Evolutionary conservation across 2,329 filamentous ascomycete species (phyloP).

Genomic region (Achaetomium macrosporum): DNA sequence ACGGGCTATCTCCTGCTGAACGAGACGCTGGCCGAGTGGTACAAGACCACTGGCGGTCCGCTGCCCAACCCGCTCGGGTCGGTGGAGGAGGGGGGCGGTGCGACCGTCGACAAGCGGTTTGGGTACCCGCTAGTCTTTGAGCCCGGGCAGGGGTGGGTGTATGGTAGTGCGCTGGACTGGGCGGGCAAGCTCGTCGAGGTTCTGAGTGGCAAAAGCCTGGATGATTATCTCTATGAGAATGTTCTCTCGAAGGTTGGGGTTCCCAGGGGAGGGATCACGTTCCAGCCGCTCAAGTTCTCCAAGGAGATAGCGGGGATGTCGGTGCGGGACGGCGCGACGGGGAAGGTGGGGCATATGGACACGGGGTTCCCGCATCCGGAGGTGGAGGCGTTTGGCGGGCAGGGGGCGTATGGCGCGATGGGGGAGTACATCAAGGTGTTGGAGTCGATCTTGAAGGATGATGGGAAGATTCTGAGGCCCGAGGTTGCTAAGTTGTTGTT

Average conservation of each 20-base stretch:
- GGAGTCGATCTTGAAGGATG: constrained; percentile 23
- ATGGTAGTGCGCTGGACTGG: constrained; percentile 30
- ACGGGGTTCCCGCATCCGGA: constrained; percentile 1
- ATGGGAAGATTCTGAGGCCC: constrained; percentile 19
- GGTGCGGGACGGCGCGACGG: background rate
- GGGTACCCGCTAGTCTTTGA: constrained; percentile 28
- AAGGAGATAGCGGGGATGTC: constrained; percentile 9
- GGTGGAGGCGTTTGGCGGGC: constrained; percentile 25
- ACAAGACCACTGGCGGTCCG: constrained; percentile 30
- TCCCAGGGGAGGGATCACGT: constrained; percentile 16
- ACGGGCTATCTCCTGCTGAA: constrained; percentile 38
- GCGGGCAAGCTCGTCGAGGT: constrained; percentile 25
- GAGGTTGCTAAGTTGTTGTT: constrained; percentile 22
- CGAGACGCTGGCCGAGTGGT: constrained; percentile 37
- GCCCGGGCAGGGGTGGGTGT: constrained; percentile 28
- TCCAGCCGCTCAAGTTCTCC: constrained; percentile 20
- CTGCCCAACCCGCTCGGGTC: constrained; percentile 26
- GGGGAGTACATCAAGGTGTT: constrained; percentile 22
- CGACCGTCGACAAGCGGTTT: constrained; percentile 20
- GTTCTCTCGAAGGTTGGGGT: constrained; percentile 23
- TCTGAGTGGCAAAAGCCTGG: constrained; percentile 21
- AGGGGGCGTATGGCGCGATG: constrained; percentile 23
- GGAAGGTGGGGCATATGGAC: constrained; percentile 1
- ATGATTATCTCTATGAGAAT: constrained; percentile 22
- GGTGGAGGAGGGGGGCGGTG: background rate